A percentile compares a stretch with the other conserved stretches of the same genome.
These are phyloP conservation scores for Gillenia trifoliata DNA, from an alignment of 306 rosid species.

Conservation along the genomic window DNA sequence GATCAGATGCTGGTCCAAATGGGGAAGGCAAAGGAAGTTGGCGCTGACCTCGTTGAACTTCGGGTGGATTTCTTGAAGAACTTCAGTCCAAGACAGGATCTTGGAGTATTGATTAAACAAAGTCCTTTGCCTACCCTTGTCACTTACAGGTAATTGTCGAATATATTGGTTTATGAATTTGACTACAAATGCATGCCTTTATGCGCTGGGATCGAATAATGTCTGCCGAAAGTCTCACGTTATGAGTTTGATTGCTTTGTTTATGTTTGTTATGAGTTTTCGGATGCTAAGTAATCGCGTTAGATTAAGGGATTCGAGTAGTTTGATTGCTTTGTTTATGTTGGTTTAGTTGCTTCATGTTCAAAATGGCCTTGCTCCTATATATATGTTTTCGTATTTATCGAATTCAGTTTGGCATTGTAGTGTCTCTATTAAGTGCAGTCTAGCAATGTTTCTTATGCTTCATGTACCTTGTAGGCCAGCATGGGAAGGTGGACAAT, in stretches of 20 bases:
- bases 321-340: not conserved
- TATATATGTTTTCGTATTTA: not conserved
- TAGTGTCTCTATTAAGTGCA: not conserved
- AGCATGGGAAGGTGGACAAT: slow-evolving; percentile 60
- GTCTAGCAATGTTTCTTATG: not conserved
- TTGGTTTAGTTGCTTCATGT: not conserved
- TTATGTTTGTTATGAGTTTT: not conserved
- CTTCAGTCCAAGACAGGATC: slow-evolving; percentile 40
- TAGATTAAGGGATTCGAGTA: not conserved
- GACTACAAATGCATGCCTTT: not conserved
- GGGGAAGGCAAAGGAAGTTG: slow-evolving; percentile 37
- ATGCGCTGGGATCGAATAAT: not conserved
- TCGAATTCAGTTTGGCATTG: not conserved
- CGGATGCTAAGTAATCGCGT: not conserved
- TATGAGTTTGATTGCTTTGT: no score
- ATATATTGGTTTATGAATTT: not conserved
- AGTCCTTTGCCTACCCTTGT: slow-evolving; percentile 38
- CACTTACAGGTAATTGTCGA: slow-evolving; percentile 40
- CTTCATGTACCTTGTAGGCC: slow-evolving; percentile 37
- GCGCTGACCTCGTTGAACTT: slow-evolving; percentile 51
- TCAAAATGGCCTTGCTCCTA: not conserved
- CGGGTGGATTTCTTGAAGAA: slow-evolving; percentile 46
- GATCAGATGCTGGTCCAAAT: slow-evolving; percentile 40
- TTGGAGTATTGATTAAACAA: slow-evolving; percentile 29
- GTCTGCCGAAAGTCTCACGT: not conserved